These are phyloP conservation scores for Xerocomus brunneocitrinus DNA, from an alignment of 768 basidiomycete species.

Conservation along the genomic window DNA sequence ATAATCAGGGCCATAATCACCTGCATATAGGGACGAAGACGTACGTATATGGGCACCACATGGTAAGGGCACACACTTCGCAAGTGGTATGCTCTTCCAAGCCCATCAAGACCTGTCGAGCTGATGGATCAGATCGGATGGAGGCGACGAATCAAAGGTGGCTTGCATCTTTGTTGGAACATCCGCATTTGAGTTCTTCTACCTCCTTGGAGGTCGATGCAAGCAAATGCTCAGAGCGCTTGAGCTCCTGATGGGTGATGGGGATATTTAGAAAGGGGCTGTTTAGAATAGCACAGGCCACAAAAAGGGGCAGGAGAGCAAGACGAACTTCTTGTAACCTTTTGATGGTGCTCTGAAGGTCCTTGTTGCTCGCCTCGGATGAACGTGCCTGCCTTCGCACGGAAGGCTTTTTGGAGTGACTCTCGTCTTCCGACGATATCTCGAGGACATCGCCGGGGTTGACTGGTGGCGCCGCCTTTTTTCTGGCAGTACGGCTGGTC, in stretches of 20 bases:
- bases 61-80: slow-evolving; percentile 57
- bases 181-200: slow-evolving; percentile 19
- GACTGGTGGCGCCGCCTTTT: slow-evolving; percentile 12
- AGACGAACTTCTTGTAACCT: slow-evolving; percentile 41
- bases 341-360: slow-evolving; percentile 38
- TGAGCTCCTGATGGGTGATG: slow-evolving; percentile 16
- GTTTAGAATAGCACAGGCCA: neutral
- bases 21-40: slow-evolving; percentile 22
- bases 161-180: slow-evolving; percentile 8
- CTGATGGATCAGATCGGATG: neutral
- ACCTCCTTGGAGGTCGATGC: slow-evolving; percentile 14
- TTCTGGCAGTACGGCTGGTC: slow-evolving; percentile 7
- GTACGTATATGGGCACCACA: slow-evolving; percentile 68
- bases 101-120: slow-evolving; percentile 35
- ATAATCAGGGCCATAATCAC: neutral
- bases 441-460: slow-evolving; percentile 44
- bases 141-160: neutral
- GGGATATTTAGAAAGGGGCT: neutral
- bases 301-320: neutral
- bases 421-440: slow-evolving; percentile 55
- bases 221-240: slow-evolving; percentile 4
- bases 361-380: slow-evolving; percentile 10
- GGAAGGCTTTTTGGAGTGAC: slow-evolving; percentile 2
- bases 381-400: slow-evolving; percentile 16
- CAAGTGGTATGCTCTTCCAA: slow-evolving; percentile 56